Evolutionary conservation across 2,329 filamentous ascomycete species (phyloP).

Genomic region (Sporothrix brasiliensis): DNA sequence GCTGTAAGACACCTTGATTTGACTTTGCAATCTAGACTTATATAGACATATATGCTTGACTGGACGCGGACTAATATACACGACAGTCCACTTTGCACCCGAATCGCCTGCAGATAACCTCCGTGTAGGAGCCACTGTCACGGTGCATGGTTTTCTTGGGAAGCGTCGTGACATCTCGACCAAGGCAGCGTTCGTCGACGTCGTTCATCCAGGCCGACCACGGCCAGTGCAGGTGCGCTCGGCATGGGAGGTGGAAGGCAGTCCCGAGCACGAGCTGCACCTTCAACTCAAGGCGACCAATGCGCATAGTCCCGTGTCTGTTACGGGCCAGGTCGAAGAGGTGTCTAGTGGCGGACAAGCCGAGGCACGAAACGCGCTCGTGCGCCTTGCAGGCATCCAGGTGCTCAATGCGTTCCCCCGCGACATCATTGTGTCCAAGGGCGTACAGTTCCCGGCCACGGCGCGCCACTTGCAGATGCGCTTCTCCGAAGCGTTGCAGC

Average conservation of each 20-base stretch:
- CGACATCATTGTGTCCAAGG: conserved; percentile 74
- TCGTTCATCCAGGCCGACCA: conserved; percentile 44
- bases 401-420: conserved; percentile 73
- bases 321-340: conserved; percentile 46
- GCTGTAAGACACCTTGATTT: conserved; percentile 43
- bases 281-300: conserved; percentile 51
- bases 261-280: conserved; percentile 45
- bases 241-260: conserved; percentile 46
- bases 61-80: not conserved
- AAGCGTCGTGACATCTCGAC: conserved; percentile 68
- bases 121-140: conserved; percentile 48
- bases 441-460: conserved; percentile 72
- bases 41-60: not conserved
- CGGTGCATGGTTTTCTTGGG: conserved; percentile 72
- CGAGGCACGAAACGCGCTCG: not conserved
- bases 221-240: conserved; percentile 49
- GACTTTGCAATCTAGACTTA: no score
- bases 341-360: not conserved
- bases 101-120: conserved; percentile 40
- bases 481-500: conserved; percentile 67
- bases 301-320: conserved; percentile 57
- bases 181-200: conserved; percentile 70
- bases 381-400: conserved; percentile 60
- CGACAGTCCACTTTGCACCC: conserved; percentile 41
- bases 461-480: conserved; percentile 84